Base-by-base conservation (phyloP, 2,329 filamentous ascomycete genomes). In the Cryphonectria parasitica region DNA sequence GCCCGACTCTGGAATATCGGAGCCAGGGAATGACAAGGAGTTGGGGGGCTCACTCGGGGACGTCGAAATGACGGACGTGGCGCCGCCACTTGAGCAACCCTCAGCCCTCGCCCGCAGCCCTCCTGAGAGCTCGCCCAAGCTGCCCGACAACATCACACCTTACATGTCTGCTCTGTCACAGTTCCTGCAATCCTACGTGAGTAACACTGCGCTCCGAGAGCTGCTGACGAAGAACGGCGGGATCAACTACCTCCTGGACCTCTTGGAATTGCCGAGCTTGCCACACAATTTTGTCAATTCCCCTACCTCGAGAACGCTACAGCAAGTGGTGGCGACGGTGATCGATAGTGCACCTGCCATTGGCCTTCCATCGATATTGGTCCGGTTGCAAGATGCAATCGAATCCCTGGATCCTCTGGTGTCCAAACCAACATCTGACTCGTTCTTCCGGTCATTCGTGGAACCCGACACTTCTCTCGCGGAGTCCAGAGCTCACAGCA, bases 301-400 rank as follows among this genome's bases (percentile, higher is more conserved):
- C 7, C 82, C 86, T 67, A 88, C 92, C 4, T 91, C 90, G 69
- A 88, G 91, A 71, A 89, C 91, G 71, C 85, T 98, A 68, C 88
- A 90, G 22, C 88, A 89, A 49, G 91, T 97, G 15, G 85, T 97
- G 65, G 89, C 92, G 73, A 87, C 91, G 74, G 87, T 98, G 73
- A 89, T 95, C 8, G 95, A 98, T 75, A 88, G 90, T 36, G 93
- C 92, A 71, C 90, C 95, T 1, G 89, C 95, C 75, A 84, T 97
- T 28, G 91, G 94, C 1, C 84, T 99, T 10, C 95, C 95, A 0
- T 93, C 93, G 5, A 82, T 99, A 39, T 83, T 98, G 71, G 89
- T 89, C 73, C 90, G 95, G 64, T 88, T 92, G 19, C 90, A 95
- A 75, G 82, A 84, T 64, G 89, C 92, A 5, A 83, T 97, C 67